phyloP scores from a whole-genome alignment of 345 rosid species.

The Angophora floribunda region DNA sequence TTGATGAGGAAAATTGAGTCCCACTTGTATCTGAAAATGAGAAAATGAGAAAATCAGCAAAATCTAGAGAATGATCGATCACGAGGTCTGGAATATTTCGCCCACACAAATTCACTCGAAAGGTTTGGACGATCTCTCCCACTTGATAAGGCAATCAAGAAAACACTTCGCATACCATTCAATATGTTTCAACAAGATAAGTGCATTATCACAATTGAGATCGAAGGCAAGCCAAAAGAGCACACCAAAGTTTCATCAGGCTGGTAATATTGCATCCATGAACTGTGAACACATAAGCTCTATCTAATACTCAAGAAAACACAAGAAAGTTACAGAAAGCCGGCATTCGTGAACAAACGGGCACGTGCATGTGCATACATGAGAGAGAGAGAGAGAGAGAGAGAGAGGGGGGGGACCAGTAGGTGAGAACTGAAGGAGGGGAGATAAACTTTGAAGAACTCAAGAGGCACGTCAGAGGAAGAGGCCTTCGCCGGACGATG shows the following conservation, averaged over 20 bases:
- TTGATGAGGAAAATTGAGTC: neutral
- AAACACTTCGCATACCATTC: neutral
- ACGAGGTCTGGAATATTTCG: neutral
- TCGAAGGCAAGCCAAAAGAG: neutral
- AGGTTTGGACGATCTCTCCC: neutral
- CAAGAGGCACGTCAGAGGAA: neutral
- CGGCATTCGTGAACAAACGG: neutral
- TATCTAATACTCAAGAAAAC: neutral
- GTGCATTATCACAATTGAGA: neutral
- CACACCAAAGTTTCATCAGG: neutral
- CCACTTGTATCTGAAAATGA: neutral
- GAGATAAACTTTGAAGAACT: conserved; percentile 7
- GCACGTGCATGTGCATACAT: neutral
- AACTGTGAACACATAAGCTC: neutral
- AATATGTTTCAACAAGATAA: neutral
- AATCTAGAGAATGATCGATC: neutral
- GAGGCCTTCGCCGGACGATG: neutral
- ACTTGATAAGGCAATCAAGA: neutral
- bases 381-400: too few species aligned
- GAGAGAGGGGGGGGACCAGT: neutral
- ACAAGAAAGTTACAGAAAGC: too few species aligned
- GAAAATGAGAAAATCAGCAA: conserved; percentile 1
- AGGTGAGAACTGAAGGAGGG: neutral
- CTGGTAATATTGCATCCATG: neutral
- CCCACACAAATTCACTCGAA: neutral